A percentile compares a stretch with the other conserved stretches of the same genome.
Conservation (phyloP, 2,329 filamentous ascomycete species). For the Diaporthe caulivora region DNA sequence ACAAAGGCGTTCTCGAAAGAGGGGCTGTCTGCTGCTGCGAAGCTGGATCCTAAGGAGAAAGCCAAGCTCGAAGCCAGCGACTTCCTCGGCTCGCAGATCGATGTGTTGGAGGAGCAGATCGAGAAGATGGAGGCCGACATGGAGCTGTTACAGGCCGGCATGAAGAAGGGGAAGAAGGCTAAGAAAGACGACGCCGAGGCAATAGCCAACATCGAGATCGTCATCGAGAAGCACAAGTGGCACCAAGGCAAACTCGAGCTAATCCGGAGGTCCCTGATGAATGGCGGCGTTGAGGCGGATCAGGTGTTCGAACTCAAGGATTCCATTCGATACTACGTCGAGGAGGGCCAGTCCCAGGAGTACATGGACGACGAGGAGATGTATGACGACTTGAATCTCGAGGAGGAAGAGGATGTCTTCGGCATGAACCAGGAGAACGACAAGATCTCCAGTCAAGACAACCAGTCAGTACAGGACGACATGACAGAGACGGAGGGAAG, state of each 20-base stretch:
- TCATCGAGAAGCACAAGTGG: slow-evolving; percentile 95
- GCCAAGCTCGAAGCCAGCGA: slow-evolving; percentile 91
- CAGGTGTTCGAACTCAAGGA: slow-evolving; percentile 92
- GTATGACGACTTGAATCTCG: slow-evolving; percentile 93
- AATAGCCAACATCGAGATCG: slow-evolving; percentile 84
- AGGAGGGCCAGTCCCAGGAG: slow-evolving; percentile 88
- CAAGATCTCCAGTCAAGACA: slow-evolving; percentile 93
- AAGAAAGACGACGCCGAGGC: slow-evolving; percentile 85
- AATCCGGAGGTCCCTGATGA: slow-evolving; percentile 89
- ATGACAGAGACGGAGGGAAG: slow-evolving; percentile 67
- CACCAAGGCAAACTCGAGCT: slow-evolving; percentile 94
- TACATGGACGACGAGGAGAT: slow-evolving; percentile 95
- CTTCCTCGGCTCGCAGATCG: slow-evolving; percentile 88
- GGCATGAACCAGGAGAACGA: slow-evolving; percentile 86
- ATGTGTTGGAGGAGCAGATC: slow-evolving; percentile 93
- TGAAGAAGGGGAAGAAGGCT: slow-evolving; percentile 91
- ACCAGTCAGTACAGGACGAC: slow-evolving; percentile 92
- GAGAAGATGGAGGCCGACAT: slow-evolving; percentile 92
- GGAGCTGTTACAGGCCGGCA: slow-evolving; percentile 85
- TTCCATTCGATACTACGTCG: slow-evolving; percentile 93
- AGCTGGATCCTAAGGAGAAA: slow-evolving; percentile 97
- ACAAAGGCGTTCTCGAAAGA: slow-evolving; percentile 99
- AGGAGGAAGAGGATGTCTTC: slow-evolving; percentile 90
- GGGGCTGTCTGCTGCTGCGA: slow-evolving; percentile 89
- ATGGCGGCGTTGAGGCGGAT: slow-evolving; percentile 88